Percentiles rank a stretch among this genome's conserved stretches.
Evolutionary conservation across 352 stramenopile species (phyloP).

Genomic region (Albugo candida): DNA sequence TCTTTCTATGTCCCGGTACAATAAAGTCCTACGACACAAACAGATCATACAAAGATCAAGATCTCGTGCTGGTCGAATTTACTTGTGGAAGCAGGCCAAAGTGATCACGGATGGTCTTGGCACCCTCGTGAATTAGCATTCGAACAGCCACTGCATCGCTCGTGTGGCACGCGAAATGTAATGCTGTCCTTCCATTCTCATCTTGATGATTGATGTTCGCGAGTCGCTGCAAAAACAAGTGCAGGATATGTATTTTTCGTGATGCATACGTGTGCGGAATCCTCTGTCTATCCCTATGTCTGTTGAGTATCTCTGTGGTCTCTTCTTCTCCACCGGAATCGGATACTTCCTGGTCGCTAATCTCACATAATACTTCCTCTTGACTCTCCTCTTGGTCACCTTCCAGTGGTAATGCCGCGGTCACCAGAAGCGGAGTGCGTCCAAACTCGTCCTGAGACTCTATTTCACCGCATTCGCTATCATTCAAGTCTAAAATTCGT

Average conservation of each 20-base stretch:
- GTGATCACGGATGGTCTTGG: slow-evolving; percentile 41
- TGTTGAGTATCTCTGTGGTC: slow-evolving; percentile 20
- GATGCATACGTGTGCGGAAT: slow-evolving; percentile 16
- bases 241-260: slow-evolving; percentile 18
- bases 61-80: not conserved
- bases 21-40: slow-evolving; percentile 30
- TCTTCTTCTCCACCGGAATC: not conserved
- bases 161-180: slow-evolving; percentile 64
- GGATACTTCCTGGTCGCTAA: slow-evolving; percentile 1
- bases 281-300: slow-evolving; percentile 26
- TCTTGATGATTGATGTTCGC: slow-evolving; percentile 68
- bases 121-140: slow-evolving; percentile 54
- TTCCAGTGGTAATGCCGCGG: slow-evolving; percentile 4
- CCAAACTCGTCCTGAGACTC: slow-evolving; percentile 54
- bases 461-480: slow-evolving; percentile 8
- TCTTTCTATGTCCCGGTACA: slow-evolving; percentile 36
- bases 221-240: slow-evolving; percentile 41
- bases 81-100: slow-evolving; percentile 54
- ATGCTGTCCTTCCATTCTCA: slow-evolving; percentile 65
- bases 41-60: not conserved
- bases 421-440: slow-evolving; percentile 50
- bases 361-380: slow-evolving; percentile 2
- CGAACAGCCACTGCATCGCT: slow-evolving; percentile 50
- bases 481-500: slow-evolving; percentile 34
- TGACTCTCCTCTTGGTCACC: slow-evolving; percentile 12